Conservation (phyloP, 2,329 filamentous ascomycete species). For the Harringtonia aguacate region DNA sequence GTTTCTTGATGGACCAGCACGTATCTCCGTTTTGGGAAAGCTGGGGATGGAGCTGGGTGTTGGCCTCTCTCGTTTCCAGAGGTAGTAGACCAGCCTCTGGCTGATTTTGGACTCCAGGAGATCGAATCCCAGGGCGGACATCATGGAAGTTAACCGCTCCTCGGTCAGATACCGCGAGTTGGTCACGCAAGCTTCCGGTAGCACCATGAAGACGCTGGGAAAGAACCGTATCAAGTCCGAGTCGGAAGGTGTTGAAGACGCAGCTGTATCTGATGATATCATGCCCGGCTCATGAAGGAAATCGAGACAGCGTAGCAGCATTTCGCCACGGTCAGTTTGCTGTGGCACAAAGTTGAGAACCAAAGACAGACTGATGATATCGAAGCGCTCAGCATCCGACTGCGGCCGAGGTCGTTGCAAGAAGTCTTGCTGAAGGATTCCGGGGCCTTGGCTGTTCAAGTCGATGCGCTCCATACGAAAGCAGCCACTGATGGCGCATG, state of each 20-base stretch:
- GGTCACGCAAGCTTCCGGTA: conserved; percentile 76
- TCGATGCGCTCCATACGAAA: conserved; percentile 81
- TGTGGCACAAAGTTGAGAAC: conserved; percentile 93
- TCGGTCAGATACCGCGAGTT: conserved; percentile 89
- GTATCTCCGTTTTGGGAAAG: conserved; percentile 66
- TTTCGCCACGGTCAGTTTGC: conserved; percentile 62
- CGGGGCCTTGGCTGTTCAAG: conserved; percentile 71
- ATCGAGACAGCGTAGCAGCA: conserved; percentile 65
- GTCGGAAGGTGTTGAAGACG: conserved; percentile 5
- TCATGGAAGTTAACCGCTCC: conserved; percentile 55
- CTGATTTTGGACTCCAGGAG: conserved; percentile 59
- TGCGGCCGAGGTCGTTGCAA: conserved; percentile 73
- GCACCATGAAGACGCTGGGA: conserved; percentile 74
- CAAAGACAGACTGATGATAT: conserved; percentile 83
- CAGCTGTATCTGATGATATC: conserved; percentile 1
- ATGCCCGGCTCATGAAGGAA: conserved; percentile 45
- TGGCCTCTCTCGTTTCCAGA: conserved; percentile 52
- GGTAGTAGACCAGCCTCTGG: conserved; percentile 75
- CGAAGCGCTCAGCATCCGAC: conserved; percentile 55
- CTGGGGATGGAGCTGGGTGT: conserved; percentile 14
- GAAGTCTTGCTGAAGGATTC: conserved; percentile 84
- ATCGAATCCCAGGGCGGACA: conserved; percentile 65
- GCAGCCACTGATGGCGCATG: conserved; percentile 60
- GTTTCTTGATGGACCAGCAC: conserved; percentile 67
- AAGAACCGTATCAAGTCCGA: conserved; percentile 26